Evolutionary conservation across 2,329 filamentous ascomycete species (phyloP), one percentile per base, ranked within the genome.

Genomic region (Chrysoporthe puriensis): DNA sequence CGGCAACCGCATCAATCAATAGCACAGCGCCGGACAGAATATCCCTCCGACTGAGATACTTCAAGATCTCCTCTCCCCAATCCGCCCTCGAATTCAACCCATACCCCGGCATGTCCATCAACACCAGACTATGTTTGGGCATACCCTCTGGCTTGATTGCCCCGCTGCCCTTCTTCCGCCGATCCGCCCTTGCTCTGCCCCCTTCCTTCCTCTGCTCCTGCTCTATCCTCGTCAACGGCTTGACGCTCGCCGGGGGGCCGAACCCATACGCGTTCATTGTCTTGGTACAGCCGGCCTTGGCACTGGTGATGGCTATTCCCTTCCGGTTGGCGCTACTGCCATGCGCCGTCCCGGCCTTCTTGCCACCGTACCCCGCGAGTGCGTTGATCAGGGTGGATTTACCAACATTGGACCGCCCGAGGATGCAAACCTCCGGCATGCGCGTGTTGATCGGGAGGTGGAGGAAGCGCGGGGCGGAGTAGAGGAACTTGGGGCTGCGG

Each of bases 311-410:
- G 14, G 86, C 86, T 6, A 84, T 76, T 4, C 81, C 84, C 66
- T 87, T 78, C 42, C 87, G 85, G 34, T 76, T 73, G 34, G 73
- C 69, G 3, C 54, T 61, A 11, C 72, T 63, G 2, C 75, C 75
- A 70, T 78, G 75, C 36, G 67, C 70, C 34, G 59, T 61, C 40
- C 77, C 73, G n/a, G 77, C 76, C 18, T 57, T 62, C 67, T 69
- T 66, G 66, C 65, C 70, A 62, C 68, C 58, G 11, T 73, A 71
- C 44, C 89, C 89, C 2, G 90, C 87, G 44, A 97, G 85, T 21
- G 91, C 91, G 75, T 97, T 97, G 79, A 97, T 90, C 72, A 96
- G 91, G 18, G 92, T 93, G 1, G 92, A 96, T 77, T 97, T 97
- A 75, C 93, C 93, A 54, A 94, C 93, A 76, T 97, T 97, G 71